Evolutionary conservation across 352 stramenopile genomes (phyloP).

Genomic region (Phytophthora citrophthora): DNA sequence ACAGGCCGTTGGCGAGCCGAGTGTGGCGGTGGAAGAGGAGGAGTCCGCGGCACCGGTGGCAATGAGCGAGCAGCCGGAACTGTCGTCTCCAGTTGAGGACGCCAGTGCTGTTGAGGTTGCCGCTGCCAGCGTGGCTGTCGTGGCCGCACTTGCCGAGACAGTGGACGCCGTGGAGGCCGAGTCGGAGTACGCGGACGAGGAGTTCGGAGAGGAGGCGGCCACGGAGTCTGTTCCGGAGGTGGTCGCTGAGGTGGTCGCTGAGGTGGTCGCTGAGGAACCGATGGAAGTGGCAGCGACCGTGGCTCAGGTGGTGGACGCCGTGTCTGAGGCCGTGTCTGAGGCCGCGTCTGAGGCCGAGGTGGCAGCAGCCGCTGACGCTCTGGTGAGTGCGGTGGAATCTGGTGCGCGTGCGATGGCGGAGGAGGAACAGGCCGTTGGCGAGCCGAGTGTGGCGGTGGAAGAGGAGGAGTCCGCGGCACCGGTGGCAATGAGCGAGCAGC

Average conservation of each 20-base stretch:
- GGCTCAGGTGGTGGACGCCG: not conserved
- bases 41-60: not conserved
- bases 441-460: not conserved
- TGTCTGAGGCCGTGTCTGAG: not conserved
- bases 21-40: not conserved
- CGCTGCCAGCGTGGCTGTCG: not conserved
- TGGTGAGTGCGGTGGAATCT: not conserved
- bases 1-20: not conserved
- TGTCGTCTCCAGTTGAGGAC: not conserved
- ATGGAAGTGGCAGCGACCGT: not conserved
- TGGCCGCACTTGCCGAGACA: not conserved
- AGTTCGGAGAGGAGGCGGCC: not conserved
- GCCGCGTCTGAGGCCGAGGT: not conserved
- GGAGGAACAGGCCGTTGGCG: not conserved
- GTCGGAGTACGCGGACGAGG: not conserved
- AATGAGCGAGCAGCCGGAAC: not conserved
- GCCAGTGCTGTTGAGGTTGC: not conserved
- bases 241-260: not conserved
- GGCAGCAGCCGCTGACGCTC: not conserved
- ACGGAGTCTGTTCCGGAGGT: not conserved
- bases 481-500: not conserved
- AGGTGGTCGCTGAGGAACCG: not conserved
- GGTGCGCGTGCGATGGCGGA: not conserved
- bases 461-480: not conserved
- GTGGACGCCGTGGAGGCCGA: not conserved